phyloP scores from a whole-genome alignment of 83 land plant genomes.

The Picea abies region DNA sequence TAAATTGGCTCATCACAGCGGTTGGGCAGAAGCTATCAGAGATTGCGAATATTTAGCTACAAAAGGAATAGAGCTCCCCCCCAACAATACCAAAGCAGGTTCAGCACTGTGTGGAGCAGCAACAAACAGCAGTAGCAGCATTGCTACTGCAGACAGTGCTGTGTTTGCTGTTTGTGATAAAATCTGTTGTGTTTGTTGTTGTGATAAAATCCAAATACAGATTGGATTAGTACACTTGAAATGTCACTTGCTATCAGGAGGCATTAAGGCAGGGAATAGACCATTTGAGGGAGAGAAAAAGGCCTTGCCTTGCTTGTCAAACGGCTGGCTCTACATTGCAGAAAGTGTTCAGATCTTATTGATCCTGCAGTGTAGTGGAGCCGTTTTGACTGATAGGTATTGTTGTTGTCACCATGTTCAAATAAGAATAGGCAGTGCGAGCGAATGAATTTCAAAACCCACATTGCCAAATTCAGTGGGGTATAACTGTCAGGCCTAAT shows the following conservation, averaged over 20 bases:
- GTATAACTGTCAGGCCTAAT: neutral
- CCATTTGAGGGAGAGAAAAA: neutral
- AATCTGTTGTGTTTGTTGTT: neutral
- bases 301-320: neutral
- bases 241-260: neutral
- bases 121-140: neutral
- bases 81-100: constrained; percentile 11
- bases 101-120: neutral
- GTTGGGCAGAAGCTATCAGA: constrained; percentile 17
- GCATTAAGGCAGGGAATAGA: neutral
- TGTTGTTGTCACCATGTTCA: too few species aligned
- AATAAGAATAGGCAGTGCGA: too few species aligned
- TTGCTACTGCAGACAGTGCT: constrained; percentile 8
- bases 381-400: neutral
- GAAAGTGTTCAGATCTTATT: neutral
- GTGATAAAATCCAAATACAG: neutral
- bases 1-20: constrained; percentile 10
- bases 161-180: neutral
- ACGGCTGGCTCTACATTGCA: neutral
- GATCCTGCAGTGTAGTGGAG: neutral
- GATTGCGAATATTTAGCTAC: neutral
- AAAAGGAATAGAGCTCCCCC: neutral
- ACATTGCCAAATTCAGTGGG: constrained; percentile 10
- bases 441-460: neutral
- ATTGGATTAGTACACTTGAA: neutral